These are phyloP conservation scores for Kodamaea hsintzibuensis DNA, from an alignment of 805 yeast species.

Conservation along the genomic window DNA sequence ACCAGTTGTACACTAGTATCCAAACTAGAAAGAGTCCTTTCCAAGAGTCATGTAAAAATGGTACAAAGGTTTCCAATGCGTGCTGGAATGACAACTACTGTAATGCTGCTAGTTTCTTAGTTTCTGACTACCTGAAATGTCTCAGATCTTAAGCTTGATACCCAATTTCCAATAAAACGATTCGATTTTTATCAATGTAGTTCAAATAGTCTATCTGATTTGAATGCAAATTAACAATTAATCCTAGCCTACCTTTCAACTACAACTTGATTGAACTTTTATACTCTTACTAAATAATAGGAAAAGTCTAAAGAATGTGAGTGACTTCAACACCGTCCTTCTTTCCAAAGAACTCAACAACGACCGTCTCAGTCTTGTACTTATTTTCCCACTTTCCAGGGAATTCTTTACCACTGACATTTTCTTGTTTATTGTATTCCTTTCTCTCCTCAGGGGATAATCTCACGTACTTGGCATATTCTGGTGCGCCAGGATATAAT, in stretches of 20 bases:
- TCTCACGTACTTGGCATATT: conserved; percentile 38
- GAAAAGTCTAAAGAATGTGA: conserved; percentile 1
- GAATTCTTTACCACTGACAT: conserved; percentile 28
- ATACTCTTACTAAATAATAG: too few relatives aligned
- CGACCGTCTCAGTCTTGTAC: conserved; percentile 34
- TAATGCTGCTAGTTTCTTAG: conserved; percentile 36
- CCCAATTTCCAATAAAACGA: background rate
- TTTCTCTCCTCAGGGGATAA: conserved; percentile 38
- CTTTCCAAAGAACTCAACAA: conserved; percentile 16
- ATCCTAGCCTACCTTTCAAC: too few relatives aligned
- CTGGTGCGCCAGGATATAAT: conserved; percentile 37
- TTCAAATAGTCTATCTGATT: too few relatives aligned
- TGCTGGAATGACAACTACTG: conserved; percentile 39
- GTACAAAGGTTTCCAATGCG: conserved; percentile 13
- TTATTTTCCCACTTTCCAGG: conserved; percentile 43
- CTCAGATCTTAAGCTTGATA: background rate
- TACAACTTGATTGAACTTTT: too few relatives aligned
- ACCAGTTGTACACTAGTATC: conserved; percentile 51
- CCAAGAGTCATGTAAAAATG: conserved; percentile 47
- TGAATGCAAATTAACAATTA: too few relatives aligned
- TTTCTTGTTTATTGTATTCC: conserved; percentile 26
- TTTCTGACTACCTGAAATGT: conserved; percentile 24
- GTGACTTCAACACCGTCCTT: conserved; percentile 36
- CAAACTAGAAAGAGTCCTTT: conserved; percentile 58
- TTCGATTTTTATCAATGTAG: too few relatives aligned